These are phyloP conservation scores for Verticillium tricorpus DNA, from an alignment of 2,329 filamentous ascomycete genomes.

Conservation along the genomic window DNA sequence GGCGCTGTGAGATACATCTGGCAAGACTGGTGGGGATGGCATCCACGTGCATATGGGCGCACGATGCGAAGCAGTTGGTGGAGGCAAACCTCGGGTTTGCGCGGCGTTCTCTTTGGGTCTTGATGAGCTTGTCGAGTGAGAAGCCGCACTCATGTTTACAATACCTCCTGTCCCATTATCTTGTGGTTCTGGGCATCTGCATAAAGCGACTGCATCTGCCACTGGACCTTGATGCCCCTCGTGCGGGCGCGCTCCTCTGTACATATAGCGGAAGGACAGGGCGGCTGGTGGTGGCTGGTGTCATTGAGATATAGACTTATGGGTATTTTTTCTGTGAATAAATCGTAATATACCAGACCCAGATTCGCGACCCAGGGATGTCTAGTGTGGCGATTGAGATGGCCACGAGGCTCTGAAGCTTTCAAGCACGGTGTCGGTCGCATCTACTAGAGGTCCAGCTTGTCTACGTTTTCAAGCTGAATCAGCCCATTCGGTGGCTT, in stretches of 20 bases:
- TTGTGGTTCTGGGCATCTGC: background rate
- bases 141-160: background rate
- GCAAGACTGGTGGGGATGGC: background rate
- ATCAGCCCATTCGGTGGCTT: slow-evolving; percentile 62
- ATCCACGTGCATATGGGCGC: background rate
- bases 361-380: background rate
- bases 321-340: slow-evolving; percentile 4
- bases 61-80: background rate
- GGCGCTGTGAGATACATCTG: background rate
- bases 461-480: slow-evolving; percentile 59
- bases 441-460: slow-evolving; percentile 33
- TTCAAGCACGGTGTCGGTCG: too few relatives aligned
- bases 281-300: slow-evolving; percentile 2
- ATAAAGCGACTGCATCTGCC: background rate
- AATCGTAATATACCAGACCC: background rate
- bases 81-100: background rate
- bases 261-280: background rate
- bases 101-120: background rate
- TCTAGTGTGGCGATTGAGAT: background rate
- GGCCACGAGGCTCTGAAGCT: background rate
- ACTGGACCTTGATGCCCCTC: background rate
- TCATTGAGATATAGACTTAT: slow-evolving; percentile 5
- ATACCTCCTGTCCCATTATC: background rate
- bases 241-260: background rate
- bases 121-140: background rate